Base-by-base conservation (phyloP, 192 early-diverging fungal genomes). In the Linnemannia elongata region DNA sequence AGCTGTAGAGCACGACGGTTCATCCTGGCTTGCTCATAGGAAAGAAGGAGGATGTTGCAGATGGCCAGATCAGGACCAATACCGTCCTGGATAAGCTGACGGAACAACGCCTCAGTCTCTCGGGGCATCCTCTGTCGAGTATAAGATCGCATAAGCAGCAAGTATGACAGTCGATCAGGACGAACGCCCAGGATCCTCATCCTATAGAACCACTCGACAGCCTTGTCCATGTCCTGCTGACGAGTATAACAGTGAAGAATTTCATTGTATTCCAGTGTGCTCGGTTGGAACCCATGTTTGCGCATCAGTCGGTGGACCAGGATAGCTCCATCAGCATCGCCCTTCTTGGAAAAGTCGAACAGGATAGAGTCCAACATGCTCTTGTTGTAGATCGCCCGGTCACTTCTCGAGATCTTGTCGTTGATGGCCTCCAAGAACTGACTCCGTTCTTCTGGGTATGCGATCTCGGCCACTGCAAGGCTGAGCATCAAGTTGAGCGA, bases 401-500 rank as follows among this genome's bases (percentile, higher is more conserved):
- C 76, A 15, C 66, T 81, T 30, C 18, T n/a, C 18, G 52, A 33
- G 39, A 78, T 74, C 60, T 71, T 81, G 22, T 73, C 36, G 20
- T 81, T 72, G 71, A 87, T 78, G 0, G 72, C 39, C 30, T 27
- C 41, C 63, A 87, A 18, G 27, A 87, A 81, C 47, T 74, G 42
- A 0, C 22, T 5, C 10, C 85, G 79, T 6, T 87, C 85, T 12
- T 75, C 76, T 27, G 79, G 68, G 47, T 74, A 78, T 10, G 36
- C 44, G 15, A 87, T 76, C 5, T 81, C 76, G 0, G 79, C 47
- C 18, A 87, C 85, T 0, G 85, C 79, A 3, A 87, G 66, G n/a
- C 72, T 77, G 39, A 87, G 75, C 85, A 87, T 87, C 76, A 87
- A 44, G n/a, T 81, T 78, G 39, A 87, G 36, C 1, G 85, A 81